Evolutionary conservation across 768 basidiomycete genomes (phyloP).

Genomic region (Ramaria rubella): DNA sequence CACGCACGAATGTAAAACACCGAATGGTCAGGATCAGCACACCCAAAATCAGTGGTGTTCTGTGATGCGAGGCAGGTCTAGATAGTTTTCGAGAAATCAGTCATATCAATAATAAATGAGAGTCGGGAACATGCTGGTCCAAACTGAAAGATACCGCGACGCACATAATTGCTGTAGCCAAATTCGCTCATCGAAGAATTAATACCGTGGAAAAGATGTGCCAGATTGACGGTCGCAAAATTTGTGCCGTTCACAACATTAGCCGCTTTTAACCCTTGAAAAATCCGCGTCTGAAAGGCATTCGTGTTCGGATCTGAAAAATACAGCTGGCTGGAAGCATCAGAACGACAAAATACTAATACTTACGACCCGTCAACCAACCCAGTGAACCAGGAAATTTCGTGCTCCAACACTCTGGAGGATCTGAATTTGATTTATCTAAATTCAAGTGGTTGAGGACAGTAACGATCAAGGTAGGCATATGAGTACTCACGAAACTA

Average conservation of each 20-base stretch:
- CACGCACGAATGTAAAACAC: constrained; percentile 28
- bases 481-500: background rate
- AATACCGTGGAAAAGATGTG: constrained; percentile 3
- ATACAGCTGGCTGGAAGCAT: constrained; percentile 19
- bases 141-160: constrained; percentile 20
- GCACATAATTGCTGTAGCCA: constrained; percentile 18
- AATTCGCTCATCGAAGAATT: constrained; percentile 18
- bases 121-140: too few relatives aligned
- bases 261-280: constrained; percentile 22
- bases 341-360: background rate
- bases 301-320: constrained; percentile 12
- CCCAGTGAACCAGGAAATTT: background rate
- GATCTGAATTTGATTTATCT: background rate
- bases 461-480: background rate
- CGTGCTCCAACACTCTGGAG: background rate
- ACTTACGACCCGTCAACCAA: constrained; percentile 15
- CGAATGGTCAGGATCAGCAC: constrained; percentile 24
- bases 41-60: constrained; percentile 26
- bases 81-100: too few relatives aligned
- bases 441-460: background rate
- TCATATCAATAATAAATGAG: too few relatives aligned
- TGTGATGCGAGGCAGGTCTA: constrained; percentile 30
- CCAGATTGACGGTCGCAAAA: constrained; percentile 26
- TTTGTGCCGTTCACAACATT: constrained; percentile 25
- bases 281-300: constrained; percentile 23